These are phyloP conservation scores for Paramecium primaurelia DNA, from an alignment of 73 alveolate species.

Conservation along the genomic window DNA sequence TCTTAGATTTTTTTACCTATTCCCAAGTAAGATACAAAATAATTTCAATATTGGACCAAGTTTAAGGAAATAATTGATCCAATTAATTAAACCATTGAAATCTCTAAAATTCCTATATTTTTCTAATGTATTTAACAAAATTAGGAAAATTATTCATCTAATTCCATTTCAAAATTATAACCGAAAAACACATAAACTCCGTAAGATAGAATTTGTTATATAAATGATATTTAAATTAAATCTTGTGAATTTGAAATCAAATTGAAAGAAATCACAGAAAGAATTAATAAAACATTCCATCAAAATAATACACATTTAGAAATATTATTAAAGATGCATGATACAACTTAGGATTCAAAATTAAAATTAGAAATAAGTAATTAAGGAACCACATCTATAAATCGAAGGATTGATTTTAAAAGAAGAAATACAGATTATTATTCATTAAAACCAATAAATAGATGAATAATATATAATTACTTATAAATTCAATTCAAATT, in stretches of 20 bases:
- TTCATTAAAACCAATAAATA: constrained; percentile 1
- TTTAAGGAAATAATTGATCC: constrained; percentile 32
- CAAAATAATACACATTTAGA: background rate
- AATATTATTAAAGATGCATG: background rate
- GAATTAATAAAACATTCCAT: background rate
- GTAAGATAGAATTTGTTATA: background rate
- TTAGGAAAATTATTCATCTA: background rate
- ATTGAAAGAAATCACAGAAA: constrained; percentile 14
- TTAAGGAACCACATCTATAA: background rate
- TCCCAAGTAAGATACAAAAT: constrained; percentile 21
- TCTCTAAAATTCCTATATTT: background rate
- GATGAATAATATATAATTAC: background rate
- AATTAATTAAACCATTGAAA: background rate
- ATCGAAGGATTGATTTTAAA: background rate
- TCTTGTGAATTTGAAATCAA: background rate
- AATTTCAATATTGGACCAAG: background rate
- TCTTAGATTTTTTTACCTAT: constrained; percentile 3
- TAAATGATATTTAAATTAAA: background rate
- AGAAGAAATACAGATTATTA: constrained; percentile 46
- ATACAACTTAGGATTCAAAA: background rate
- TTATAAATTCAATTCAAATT: background rate
- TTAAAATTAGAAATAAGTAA: background rate
- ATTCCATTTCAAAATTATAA: background rate
- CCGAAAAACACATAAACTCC: background rate
- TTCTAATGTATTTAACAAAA: background rate